Evolutionary conservation across 2,329 filamentous ascomycete species (phyloP).

Genomic region (Cryphonectria naterciae): DNA sequence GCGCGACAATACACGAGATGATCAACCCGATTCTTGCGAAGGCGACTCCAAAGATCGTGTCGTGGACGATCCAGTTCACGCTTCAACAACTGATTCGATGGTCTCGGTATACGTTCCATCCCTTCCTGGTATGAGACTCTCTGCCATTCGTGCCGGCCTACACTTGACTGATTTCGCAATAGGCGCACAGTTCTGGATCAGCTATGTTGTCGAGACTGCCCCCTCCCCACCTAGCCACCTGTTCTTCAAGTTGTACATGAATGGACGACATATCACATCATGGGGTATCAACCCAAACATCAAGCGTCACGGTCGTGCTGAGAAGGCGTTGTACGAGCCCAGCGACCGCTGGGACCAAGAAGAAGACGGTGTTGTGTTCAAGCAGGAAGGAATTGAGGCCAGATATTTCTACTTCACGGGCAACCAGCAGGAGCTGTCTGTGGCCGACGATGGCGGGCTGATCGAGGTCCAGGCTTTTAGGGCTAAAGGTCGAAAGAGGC

Average conservation of each 20-base stretch:
- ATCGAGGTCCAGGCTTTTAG: slow-evolving; percentile 59
- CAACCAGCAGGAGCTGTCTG: slow-evolving; percentile 40
- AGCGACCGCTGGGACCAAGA: slow-evolving; percentile 46
- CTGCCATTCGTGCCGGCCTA: background rate
- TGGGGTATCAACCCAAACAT: slow-evolving; percentile 53
- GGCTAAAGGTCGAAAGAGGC: slow-evolving; percentile 51
- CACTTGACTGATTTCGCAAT: slow-evolving; percentile 17
- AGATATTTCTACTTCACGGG: slow-evolving; percentile 56
- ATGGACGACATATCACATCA: slow-evolving; percentile 54
- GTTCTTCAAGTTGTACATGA: slow-evolving; percentile 61
- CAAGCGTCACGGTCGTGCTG: slow-evolving; percentile 45
- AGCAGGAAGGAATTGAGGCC: slow-evolving; percentile 49
- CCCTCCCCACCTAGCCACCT: slow-evolving; percentile 45
- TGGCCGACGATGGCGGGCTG: slow-evolving; percentile 58
- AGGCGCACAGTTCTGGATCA: slow-evolving; percentile 59
- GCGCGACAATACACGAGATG: slow-evolving; percentile 20
- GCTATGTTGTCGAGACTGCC: slow-evolving; percentile 48
- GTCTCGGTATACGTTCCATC: slow-evolving; percentile 63
- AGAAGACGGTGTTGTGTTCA: slow-evolving; percentile 40
- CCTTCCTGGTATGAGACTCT: slow-evolving; percentile 47
- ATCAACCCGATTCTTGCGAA: slow-evolving; percentile 1
- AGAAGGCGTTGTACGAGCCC: slow-evolving; percentile 54
- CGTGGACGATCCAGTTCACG: slow-evolving; percentile 36
- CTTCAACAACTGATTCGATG: slow-evolving; percentile 44
- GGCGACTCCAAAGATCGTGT: slow-evolving; percentile 32